Base-by-base conservation (phyloP, 495 filamentous ascomycete species). In the Hypoxylon lienhwacheense region DNA sequence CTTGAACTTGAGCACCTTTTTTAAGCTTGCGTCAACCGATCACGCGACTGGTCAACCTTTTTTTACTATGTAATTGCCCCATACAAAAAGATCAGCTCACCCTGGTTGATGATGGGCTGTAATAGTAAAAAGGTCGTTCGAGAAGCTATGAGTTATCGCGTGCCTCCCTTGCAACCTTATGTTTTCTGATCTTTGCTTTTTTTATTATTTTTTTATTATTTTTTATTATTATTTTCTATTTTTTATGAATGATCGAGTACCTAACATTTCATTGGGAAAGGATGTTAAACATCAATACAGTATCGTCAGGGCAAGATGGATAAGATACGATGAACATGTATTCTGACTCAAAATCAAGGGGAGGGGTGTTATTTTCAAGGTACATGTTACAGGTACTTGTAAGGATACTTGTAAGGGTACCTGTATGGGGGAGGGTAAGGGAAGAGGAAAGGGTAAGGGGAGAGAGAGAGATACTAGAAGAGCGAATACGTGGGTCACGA, bases 51-150 rank as follows among this genome's bases (percentile, higher is more conserved):
- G 57, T 44, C 51, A 26, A 47, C 26, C 46, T 22, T 24, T n/a
- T n/a, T n/a, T n/a, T n/a, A n/a, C n/a, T n/a, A n/a, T n/a, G n/a
- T 51, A 47, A 55, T 61, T 54, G 57, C 43, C 57, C 51, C 55
- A 59, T 59, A 36, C 22, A 41, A 21, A 41, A 49, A 51, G 57
- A 61, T 61, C 57, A 61, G 57, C 57, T 61, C 57, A 61, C 46
- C 56, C 45, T 45, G 25, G 40, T 35, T n/a, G 4, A 17, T 14
- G 7, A 28, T 47, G 47, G 37, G 35, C 36, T 44, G 48, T 36
- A 42, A 43, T 19, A 8, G 44, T 28, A 51, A 46, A 47, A 51
- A 47, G 44, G 57, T 61, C 57, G 57, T 61, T 60, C 57, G 57
- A 60, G 50, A 60, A 44, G 45, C n/a, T 50, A 45, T 32, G 15